phyloP scores from a whole-genome alignment of 2,329 filamentous ascomycete genomes.

The Drechslerella dactyloides region DNA sequence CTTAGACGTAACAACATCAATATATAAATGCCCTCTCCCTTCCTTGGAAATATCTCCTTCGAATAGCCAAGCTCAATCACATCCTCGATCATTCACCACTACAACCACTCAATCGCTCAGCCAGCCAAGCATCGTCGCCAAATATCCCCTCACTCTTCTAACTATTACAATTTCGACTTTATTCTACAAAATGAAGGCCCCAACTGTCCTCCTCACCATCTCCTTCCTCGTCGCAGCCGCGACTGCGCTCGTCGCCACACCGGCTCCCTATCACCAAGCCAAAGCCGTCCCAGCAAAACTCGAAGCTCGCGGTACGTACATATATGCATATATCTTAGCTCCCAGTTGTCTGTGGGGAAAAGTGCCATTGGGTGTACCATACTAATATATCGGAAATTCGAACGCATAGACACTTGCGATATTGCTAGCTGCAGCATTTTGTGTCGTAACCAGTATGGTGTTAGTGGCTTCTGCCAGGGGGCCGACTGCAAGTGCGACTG shows the following conservation, averaged over 20 bases:
- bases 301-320: constrained; percentile 58
- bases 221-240: constrained; percentile 49
- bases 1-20: neutral
- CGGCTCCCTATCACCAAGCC: constrained; percentile 62
- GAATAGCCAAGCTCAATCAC: too few relatives aligned
- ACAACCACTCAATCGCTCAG: neutral
- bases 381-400: too few relatives aligned
- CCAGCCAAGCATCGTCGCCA: neutral
- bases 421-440: too few relatives aligned
- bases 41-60: neutral
- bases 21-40: neutral
- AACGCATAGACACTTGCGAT: too few relatives aligned
- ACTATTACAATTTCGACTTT: neutral
- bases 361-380: too few relatives aligned
- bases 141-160: neutral
- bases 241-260: constrained; percentile 51
- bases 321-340: too few relatives aligned
- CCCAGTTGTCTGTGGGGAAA: too few relatives aligned
- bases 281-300: constrained; percentile 65
- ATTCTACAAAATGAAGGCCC: constrained; percentile 16
- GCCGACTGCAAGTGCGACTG: constrained; percentile 62
- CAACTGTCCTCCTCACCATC: constrained; percentile 58
- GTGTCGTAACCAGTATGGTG: too few relatives aligned
- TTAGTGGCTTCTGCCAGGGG: constrained; percentile 59
- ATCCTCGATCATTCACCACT: too few relatives aligned